Conservation (phyloP, 1,284 basidiomycete genomes). For the Heterobasidion irregulare region DNA sequence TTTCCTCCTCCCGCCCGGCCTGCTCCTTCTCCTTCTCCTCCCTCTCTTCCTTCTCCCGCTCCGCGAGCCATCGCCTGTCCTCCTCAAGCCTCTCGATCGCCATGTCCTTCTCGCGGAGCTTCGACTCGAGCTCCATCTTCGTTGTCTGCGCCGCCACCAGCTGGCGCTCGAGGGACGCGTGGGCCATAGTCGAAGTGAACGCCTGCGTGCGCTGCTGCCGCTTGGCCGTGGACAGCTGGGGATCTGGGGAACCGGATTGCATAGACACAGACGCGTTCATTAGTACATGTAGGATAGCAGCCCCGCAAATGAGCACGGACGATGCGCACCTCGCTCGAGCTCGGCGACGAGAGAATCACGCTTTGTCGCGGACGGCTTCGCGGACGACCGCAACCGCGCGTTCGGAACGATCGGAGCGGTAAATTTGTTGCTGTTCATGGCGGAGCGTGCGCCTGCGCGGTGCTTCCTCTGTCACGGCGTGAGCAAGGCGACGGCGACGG, state of each 20-base stretch:
- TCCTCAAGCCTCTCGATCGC: slow-evolving; percentile 50
- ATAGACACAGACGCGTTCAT: background rate
- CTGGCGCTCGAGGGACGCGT: slow-evolving; percentile 53
- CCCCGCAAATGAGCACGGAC: background rate
- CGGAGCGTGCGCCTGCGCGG: too few species aligned
- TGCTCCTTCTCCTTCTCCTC: slow-evolving; percentile 52
- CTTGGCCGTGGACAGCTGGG: slow-evolving; percentile 51
- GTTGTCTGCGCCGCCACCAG: slow-evolving; percentile 48
- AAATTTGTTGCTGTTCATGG: slow-evolving; percentile 15
- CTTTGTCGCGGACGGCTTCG: slow-evolving; percentile 27
- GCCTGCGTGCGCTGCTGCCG: slow-evolving; percentile 52
- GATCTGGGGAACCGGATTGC: slow-evolving; percentile 28
- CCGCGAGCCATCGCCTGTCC: slow-evolving; percentile 56
- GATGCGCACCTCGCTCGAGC: slow-evolving; percentile 46
- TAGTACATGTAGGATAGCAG: background rate
- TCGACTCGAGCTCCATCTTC: slow-evolving; percentile 53
- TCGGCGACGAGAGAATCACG: slow-evolving; percentile 59
- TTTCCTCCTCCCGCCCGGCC: slow-evolving; percentile 37
- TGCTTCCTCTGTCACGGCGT: too few species aligned
- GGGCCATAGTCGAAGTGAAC: slow-evolving; percentile 48
- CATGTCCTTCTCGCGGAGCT: slow-evolving; percentile 50
- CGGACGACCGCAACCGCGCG: slow-evolving; percentile 12
- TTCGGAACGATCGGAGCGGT: slow-evolving; percentile 17
- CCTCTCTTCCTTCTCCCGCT: slow-evolving; percentile 47
- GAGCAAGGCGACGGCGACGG: too few species aligned